Evolutionary conservation across 2,329 filamentous ascomycete species (phyloP).

Genomic region (Alternaria metachromatica): DNA sequence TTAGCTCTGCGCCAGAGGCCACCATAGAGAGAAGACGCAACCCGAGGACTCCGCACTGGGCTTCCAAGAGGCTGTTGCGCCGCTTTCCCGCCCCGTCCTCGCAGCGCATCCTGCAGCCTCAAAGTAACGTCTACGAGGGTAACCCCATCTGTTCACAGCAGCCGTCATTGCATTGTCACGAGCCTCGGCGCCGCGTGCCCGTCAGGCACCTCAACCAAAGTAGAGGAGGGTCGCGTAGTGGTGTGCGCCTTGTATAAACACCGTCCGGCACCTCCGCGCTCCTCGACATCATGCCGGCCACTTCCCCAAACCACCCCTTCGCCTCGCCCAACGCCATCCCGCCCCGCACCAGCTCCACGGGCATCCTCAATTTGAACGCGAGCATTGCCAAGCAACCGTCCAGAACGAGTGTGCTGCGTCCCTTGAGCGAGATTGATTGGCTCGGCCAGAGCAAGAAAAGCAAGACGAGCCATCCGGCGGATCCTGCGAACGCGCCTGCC

Average conservation of each 20-base stretch:
- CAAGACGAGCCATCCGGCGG: conserved; percentile 39
- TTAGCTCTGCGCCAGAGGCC: not conserved
- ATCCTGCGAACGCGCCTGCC: conserved; percentile 15
- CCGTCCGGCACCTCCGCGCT: not conserved
- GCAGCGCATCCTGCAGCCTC: conserved; percentile 11
- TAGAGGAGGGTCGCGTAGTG: not conserved
- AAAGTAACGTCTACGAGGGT: not conserved
- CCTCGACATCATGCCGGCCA: conserved; percentile 24
- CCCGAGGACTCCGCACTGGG: conserved; percentile 5
- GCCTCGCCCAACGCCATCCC: conserved; percentile 50
- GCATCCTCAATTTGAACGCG: conserved; percentile 39
- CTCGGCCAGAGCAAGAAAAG: conserved; percentile 49
- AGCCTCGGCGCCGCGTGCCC: not conserved
- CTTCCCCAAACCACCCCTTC: conserved; percentile 35
- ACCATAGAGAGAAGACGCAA: not conserved
- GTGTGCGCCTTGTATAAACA: not conserved
- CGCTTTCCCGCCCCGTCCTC: conserved; percentile 1
- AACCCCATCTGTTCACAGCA: not conserved
- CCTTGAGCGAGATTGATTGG: conserved; percentile 50
- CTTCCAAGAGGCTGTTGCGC: conserved; percentile 1
- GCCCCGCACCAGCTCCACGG: conserved; percentile 48
- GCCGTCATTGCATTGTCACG: conserved; percentile 13
- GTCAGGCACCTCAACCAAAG: conserved; percentile 7
- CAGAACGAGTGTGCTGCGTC: conserved; percentile 41
- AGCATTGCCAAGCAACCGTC: conserved; percentile 32